Evolutionary conservation across 2,329 filamentous ascomycete species (phyloP), one percentile per base, ranked within the genome.

Genomic region (Laburnicola sp.): DNA sequence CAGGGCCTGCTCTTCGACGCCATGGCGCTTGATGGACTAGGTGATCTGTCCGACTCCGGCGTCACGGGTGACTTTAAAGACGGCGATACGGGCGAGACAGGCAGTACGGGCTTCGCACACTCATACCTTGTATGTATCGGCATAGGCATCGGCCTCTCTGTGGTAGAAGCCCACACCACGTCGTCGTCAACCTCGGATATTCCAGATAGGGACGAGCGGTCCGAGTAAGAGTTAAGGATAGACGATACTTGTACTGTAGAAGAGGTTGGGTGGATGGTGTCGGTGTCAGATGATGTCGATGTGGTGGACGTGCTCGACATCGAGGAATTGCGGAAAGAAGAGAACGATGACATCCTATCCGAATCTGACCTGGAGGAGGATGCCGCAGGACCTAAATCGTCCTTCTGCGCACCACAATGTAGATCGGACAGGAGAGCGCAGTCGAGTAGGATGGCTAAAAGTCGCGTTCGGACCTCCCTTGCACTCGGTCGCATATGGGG

Each of bases 401-500:
- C 64, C 21, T 60, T 64, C 37, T 71, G 69, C 9, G 60, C 62
- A 8, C 60, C 65, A 49, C 71, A 74, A 45, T 74, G 71, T 9
- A 72, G 62, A 25, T 65, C 59, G 6, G 64, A 62, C 42, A 73
- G 70, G 1, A 59, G 59, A 1, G 70, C 69, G 27, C 65, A 57
- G 16, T 64, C 61, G 25, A 62, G 53, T 8, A 73, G 50, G 16
- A 73, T 68, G 4, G 67, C 66, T 2, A 68, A 57, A 5, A 74
- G 48, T 22, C 66, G 66, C 45, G 76, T 72, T 6, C 74, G 69
- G 4, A 79, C 75, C 44, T 72, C 70, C 10, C 68, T 58, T 6
- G 76, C 76, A 2, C 66, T 67, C 1, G 77, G 77, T 16, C 77
- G 69, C 5, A 73, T 56, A 22, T 58, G 62, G 0, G 77, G 74